Percentiles rank a stretch among this genome's conserved stretches.
Conservation (phyloP, 106 monocot genomes). For the Posidonia australis region DNA sequence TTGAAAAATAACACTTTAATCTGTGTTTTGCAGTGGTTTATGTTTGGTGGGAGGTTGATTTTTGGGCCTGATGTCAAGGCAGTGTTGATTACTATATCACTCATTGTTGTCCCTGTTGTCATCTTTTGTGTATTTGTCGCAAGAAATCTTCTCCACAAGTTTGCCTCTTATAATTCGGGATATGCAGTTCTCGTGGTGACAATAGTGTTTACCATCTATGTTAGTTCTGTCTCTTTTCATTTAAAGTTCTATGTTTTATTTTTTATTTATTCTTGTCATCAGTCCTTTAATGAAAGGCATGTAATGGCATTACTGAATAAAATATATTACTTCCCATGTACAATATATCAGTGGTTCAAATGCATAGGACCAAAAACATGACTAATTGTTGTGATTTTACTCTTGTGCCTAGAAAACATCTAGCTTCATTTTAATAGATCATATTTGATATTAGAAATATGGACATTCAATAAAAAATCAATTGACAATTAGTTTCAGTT, state of each 20-base stretch:
- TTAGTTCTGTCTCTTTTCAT: slow-evolving; percentile 2
- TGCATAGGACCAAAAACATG: too few relatives aligned
- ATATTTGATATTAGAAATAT: too few relatives aligned
- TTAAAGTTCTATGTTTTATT: not conserved
- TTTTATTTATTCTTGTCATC: not conserved
- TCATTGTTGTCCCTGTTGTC: slow-evolving; percentile 21
- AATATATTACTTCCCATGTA: too few relatives aligned
- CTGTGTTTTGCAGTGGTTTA: slow-evolving; percentile 24
- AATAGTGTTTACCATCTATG: slow-evolving; percentile 21
- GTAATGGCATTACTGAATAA: too few relatives aligned
- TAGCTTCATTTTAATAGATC: not conserved
- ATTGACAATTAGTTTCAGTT: too few relatives aligned
- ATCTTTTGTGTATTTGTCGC: slow-evolving; percentile 32
- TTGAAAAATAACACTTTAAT: not conserved
- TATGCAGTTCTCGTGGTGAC: slow-evolving; percentile 19
- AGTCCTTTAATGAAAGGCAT: not conserved
- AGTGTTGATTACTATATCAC: slow-evolving; percentile 18
- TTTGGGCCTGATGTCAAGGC: slow-evolving; percentile 37
- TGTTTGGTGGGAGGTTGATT: slow-evolving; percentile 25
- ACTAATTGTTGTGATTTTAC: too few relatives aligned
- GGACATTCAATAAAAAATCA: too few relatives aligned
- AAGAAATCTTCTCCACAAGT: slow-evolving; percentile 23
- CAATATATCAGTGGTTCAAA: too few relatives aligned
- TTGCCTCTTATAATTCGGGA: slow-evolving; percentile 28
- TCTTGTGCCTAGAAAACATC: not conserved